Conservation (phyloP, 371 early-diverging fungal genomes). For the Gilbertella persicaria region DNA sequence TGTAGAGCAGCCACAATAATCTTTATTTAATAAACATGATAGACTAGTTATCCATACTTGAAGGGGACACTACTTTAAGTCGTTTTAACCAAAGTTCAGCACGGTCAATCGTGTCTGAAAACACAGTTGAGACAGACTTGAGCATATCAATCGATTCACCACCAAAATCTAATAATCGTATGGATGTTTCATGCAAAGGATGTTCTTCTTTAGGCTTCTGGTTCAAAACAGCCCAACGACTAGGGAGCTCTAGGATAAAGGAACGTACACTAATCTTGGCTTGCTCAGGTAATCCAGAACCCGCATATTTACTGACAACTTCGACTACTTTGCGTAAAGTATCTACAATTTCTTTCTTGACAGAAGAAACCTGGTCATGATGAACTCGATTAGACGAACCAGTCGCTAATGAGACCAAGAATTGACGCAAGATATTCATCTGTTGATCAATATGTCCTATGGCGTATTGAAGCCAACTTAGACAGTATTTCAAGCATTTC, state of each 20-base stretch:
- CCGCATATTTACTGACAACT: conserved; percentile 83
- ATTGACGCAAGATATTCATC: conserved; percentile 65
- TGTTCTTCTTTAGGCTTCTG: conserved; percentile 27
- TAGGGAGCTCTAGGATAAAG: conserved; percentile 82
- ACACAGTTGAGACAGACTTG: conserved; percentile 74
- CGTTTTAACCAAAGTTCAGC: conserved; percentile 81
- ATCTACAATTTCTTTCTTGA: conserved; percentile 78
- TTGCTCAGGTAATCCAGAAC: conserved; percentile 76
- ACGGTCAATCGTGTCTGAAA: conserved; percentile 74
- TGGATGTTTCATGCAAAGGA: conserved; percentile 45
- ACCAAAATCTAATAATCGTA: conserved; percentile 65
- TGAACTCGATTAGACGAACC: conserved; percentile 15
- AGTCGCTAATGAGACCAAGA: conserved; percentile 58
- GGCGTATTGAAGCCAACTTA: conserved; percentile 83
- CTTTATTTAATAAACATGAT: too few species aligned
- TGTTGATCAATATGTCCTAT: conserved; percentile 77
- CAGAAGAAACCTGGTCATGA: conserved; percentile 45
- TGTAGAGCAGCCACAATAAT: neutral
- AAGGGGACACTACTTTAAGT: conserved; percentile 53
- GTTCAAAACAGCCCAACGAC: conserved; percentile 66
- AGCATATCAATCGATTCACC: conserved; percentile 85
- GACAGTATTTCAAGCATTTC: conserved; percentile 73
- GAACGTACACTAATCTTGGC: conserved; percentile 77
- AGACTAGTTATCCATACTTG: too few species aligned
- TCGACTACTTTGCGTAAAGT: conserved; percentile 86